These are phyloP conservation scores for Sedum album DNA, from an alignment of 164 flowering plant genomes.

Conservation along the genomic window DNA sequence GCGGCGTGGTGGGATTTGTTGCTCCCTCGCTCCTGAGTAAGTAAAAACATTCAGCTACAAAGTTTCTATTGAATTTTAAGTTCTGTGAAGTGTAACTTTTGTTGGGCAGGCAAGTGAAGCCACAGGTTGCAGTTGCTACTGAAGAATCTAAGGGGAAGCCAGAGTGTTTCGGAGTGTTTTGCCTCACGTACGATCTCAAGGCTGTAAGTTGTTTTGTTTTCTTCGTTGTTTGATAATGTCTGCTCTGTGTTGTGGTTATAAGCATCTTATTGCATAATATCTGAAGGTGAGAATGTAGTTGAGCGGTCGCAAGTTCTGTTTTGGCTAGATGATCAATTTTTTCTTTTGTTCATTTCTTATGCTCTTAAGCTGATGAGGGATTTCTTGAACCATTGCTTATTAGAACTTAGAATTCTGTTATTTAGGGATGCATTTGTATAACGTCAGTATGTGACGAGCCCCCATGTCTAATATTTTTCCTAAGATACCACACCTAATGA, in stretches of 20 bases:
- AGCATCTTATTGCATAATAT: background rate
- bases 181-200: slow-evolving; percentile 77
- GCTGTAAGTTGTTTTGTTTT: slow-evolving; percentile 37
- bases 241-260: background rate
- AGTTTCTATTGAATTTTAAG: no score
- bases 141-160: slow-evolving; percentile 24
- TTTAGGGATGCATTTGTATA: background rate
- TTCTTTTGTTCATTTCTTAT: background rate
- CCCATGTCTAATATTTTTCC: background rate
- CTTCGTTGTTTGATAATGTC: background rate
- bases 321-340: no score
- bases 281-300: no score
- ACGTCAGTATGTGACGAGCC: background rate
- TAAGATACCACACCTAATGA: no score
- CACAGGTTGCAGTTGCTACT: slow-evolving; percentile 25
- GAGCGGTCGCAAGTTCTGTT: background rate
- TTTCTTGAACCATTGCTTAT: background rate
- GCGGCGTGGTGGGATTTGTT: slow-evolving; percentile 10
- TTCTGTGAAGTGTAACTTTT: background rate
- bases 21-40: slow-evolving; percentile 64
- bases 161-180: slow-evolving; percentile 80
- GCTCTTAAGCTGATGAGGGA: background rate
- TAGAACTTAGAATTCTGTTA: background rate
- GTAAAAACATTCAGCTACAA: no score
- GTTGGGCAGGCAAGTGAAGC: slow-evolving; percentile 40